phyloP scores from a whole-genome alignment of 2,329 filamentous ascomycete species.

The Coniella lustricola region DNA sequence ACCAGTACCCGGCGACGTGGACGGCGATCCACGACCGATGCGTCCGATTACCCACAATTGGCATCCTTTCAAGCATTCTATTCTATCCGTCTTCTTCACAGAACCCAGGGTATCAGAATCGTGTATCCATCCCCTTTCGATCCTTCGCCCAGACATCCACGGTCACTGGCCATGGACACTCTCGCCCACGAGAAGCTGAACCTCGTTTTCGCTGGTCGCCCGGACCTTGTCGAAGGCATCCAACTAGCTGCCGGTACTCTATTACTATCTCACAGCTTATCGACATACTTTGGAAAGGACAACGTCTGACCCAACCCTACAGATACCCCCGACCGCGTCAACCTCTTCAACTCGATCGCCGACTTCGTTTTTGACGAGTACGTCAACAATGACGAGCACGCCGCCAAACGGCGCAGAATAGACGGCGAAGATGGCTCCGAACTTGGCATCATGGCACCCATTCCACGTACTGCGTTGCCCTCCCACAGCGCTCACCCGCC shows the following conservation, averaged over 20 bases:
- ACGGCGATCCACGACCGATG: too few relatives aligned
- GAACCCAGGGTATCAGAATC: too few relatives aligned
- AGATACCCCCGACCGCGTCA: constrained; percentile 44
- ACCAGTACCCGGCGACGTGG: too few relatives aligned
- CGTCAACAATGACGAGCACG: constrained; percentile 7
- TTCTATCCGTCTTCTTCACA: too few relatives aligned
- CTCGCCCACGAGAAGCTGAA: constrained; percentile 45
- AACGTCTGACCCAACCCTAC: not conserved
- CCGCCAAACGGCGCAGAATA: constrained; percentile 13
- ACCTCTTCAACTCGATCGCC: constrained; percentile 44
- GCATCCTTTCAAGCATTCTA: too few relatives aligned
- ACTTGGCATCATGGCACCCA: constrained; percentile 6
- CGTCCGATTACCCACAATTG: too few relatives aligned
- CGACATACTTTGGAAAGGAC: not conserved
- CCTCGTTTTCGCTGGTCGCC: constrained; percentile 47
- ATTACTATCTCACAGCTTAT: not conserved
- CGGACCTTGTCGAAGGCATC: constrained; percentile 50
- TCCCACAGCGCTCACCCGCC: constrained; percentile 2
- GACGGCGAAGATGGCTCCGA: constrained; percentile 2
- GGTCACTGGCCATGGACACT: constrained; percentile 18
- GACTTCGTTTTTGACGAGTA: constrained; percentile 14
- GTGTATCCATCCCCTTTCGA: too few relatives aligned
- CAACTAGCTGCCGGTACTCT: constrained; percentile 43
- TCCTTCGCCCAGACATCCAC: too few relatives aligned
- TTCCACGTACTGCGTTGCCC: not conserved